Evolutionary conservation across 2,329 filamentous ascomycete genomes (phyloP), one percentile per base, ranked within the genome.

Genomic region (Ophiostoma sp.): DNA sequence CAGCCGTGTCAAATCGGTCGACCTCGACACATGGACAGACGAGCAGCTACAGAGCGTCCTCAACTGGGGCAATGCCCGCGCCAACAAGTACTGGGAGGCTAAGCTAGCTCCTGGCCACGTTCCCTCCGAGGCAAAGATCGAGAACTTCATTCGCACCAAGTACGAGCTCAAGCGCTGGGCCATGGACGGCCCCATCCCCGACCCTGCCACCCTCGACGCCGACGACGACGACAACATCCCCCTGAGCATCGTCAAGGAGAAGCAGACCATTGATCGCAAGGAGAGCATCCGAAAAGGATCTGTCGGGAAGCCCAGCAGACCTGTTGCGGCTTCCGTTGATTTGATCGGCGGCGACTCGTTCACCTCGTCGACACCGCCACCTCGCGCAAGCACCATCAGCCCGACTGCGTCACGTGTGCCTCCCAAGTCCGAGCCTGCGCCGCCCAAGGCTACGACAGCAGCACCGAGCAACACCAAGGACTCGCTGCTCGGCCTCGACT

Each of bases 71-170:
- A 99, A 99, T 78, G 87, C 90, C 68, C 89, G 93, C 78, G 95
- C 95, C 68, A 99, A 99, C 82, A 98, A 96, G 83, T 97, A 98
- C 78, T 99, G 94, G 94, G 96, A 99, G 80, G 87, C 91, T 71
- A 99, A 98, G 81, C 81, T 99, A 75, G 93, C 94, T 2, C 81
- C 89, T 14, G 93, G 93, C 70, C 95, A 99, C 79, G 87, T 94
- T 64, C 95, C 95, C 1, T 97, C 94, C 36, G 96, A 99, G 81
- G 86, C 91, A 73, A 99, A 99, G 84, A 98, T 99, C 74, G 95
- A 99, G 84, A 99, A 98, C 83, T 99, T 99, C 76, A 98, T 99
- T 75, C 89, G 95, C 73, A 99, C 96, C 68, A 99, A 99, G 80
- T 99, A 99, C 79, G 95, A 99, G 78, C 90, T 95, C 67, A 98